Conservation (phyloP, 2,329 filamentous ascomycete genomes). For the Talaromyces albobiverticillius region DNA sequence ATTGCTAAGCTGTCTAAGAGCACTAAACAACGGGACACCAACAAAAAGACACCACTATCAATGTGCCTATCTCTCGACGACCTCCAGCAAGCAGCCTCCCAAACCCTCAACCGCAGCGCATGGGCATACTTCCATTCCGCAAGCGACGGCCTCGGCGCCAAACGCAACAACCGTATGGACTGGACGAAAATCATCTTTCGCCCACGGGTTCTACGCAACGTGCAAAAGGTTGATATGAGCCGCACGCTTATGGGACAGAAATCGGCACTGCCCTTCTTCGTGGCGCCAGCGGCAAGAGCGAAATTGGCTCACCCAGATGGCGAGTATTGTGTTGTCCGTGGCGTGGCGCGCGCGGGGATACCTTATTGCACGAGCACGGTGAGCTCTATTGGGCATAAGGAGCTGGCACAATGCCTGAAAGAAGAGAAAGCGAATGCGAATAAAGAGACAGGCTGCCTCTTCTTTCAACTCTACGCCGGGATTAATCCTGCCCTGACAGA, state of each 20-base stretch:
- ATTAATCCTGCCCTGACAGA: conserved; percentile 24
- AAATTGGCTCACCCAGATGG: conserved; percentile 55
- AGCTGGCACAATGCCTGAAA: conserved; percentile 21
- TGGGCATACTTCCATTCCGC: conserved; percentile 48
- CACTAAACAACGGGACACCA: conserved; percentile 12
- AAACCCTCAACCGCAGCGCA: conserved; percentile 23
- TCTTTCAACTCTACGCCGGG: conserved; percentile 37
- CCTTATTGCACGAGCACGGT: conserved; percentile 29
- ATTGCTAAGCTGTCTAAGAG: conserved; percentile 14
- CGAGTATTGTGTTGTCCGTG: conserved; percentile 35
- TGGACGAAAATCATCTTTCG: conserved; percentile 46
- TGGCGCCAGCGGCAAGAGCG: conserved; percentile 50
- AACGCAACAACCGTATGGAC: conserved; percentile 38
- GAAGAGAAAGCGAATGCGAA: conserved; percentile 16
- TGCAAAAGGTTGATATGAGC: conserved; percentile 34
- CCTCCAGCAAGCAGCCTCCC: conserved; percentile 32
- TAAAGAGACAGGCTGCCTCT: conserved; percentile 21
- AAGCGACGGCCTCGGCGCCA: conserved; percentile 48
- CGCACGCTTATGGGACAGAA: conserved; percentile 28
- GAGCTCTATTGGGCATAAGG: conserved; percentile 37
- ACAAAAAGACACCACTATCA: conserved; percentile 17
- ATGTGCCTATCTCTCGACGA: conserved; percentile 18
- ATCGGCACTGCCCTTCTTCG: conserved; percentile 17
- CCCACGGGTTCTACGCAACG: conserved; percentile 44
- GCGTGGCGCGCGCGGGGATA: conserved; percentile 32